Evolutionary conservation across 805 yeast species (phyloP).

Genomic region (Metschnikowia kofuensis): DNA sequence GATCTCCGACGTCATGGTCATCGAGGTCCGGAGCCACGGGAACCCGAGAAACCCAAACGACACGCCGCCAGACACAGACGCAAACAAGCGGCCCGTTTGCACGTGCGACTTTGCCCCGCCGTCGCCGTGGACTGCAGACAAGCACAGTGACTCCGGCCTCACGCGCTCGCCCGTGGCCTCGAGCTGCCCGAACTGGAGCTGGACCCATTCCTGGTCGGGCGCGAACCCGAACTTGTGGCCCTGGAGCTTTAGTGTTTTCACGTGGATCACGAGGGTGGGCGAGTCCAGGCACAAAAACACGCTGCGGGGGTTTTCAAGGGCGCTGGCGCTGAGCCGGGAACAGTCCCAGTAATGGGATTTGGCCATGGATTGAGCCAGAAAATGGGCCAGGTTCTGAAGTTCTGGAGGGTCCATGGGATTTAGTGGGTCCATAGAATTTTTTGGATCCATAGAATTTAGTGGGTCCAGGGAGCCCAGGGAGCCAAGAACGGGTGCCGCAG

Average conservation of each 20-base stretch:
- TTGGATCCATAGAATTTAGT: no score
- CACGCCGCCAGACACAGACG: not conserved
- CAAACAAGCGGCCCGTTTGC: not conserved
- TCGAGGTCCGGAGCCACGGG: not conserved
- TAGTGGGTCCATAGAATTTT: no score
- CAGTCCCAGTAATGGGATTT: not conserved
- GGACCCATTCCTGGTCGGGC: slow-evolving; percentile 9
- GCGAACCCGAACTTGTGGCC: not conserved
- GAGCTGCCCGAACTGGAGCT: slow-evolving; percentile 7
- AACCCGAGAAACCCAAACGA: slow-evolving; percentile 1
- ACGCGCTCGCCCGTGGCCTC: not conserved
- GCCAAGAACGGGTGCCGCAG: no score
- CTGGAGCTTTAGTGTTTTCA: not conserved
- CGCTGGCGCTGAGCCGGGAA: not conserved
- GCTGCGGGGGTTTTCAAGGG: not conserved
- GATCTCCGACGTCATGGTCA: not conserved
- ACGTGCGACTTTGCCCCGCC: slow-evolving; percentile 8
- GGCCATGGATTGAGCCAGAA: no score
- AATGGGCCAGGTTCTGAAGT: no score
- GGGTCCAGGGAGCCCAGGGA: no score
- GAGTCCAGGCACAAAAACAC: slow-evolving; percentile 3
- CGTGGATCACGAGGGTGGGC: slow-evolving; percentile 2
- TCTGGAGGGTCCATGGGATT: no score
- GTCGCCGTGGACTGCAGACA: slow-evolving; percentile 5
- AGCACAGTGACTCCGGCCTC: slow-evolving; percentile 9